Evolutionary conservation across 1,139 yeast genomes (phyloP), one percentile per base, ranked within the genome.

Genomic region (Yamadazyma triangularis): DNA sequence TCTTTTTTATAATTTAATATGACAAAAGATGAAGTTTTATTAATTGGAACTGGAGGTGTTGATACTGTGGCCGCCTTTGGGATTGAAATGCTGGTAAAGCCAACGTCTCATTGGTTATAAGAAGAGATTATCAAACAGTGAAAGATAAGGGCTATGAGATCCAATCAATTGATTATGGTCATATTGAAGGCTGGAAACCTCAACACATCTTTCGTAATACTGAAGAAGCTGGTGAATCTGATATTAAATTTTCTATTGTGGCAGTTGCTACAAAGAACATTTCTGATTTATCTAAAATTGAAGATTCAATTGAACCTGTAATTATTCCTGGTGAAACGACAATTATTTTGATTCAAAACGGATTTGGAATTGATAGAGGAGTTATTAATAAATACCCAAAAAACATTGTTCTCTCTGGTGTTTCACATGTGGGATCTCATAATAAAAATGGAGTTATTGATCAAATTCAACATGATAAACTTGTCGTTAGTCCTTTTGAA

Each of bases 191-290:
- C n/a, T 83, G 78, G 77, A 66, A 62, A 38, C 91, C 91, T 0
- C 51, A 60, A 14, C 55, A 70, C 39, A 42, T 75, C 0, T 70
- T 60, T 27, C 47, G 42, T 12, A 50, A 60, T 9, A 67, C 77
- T 2, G 58, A 56, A 4, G 75, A 68, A 23, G 83, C 83, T 0
- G 45, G 40, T 6, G 41, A 42, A 23, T 39, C 49, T 18, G 40
- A 35, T 15, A 31, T 25, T 11, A 76, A 73, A 2, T 84, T 71
- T 45, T 93, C 83, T 44, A 84, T 63, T 47, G 63, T 82, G 16
- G 64, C 81, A 3, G 70, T 83, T 25, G 68, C 86, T 23, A 79
- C 86, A 27, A 84, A 84, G 48, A 82, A 79, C 44, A 65, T 81
- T 21, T 91, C 93, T 4, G 93, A 83, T 49, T 57, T 79, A 3